These are phyloP conservation scores for Fraxinus nigra DNA, from an alignment of 305 asterid species.

Conservation along the genomic window DNA sequence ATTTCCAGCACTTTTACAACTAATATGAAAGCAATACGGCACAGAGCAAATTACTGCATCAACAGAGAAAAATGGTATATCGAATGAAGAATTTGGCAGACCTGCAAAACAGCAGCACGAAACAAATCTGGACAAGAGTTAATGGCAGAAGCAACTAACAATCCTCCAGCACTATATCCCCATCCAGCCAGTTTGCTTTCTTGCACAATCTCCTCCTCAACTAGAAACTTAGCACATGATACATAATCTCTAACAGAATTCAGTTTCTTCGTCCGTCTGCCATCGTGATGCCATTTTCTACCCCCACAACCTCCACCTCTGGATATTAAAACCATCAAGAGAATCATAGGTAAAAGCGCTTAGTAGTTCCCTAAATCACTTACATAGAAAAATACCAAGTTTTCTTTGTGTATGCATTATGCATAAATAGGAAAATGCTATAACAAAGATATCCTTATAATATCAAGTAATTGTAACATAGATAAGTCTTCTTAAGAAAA, in stretches of 20 bases:
- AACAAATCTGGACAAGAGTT: slow-evolving; percentile 70
- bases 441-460: neutral
- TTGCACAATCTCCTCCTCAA: slow-evolving; percentile 63
- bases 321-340: slow-evolving; percentile 32
- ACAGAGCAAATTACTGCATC: neutral
- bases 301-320: slow-evolving; percentile 97
- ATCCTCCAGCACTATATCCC: slow-evolving; percentile 98
- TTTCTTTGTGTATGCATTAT: neutral
- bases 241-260: slow-evolving; percentile 73
- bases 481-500: neutral
- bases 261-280: slow-evolving; percentile 62
- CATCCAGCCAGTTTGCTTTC: slow-evolving; percentile 86
- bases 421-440: neutral
- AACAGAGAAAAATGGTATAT: neutral
- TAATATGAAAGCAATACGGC: neutral
- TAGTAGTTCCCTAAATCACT: neutral
- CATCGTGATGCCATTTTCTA: slow-evolving; percentile 75
- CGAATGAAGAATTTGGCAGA: slow-evolving; percentile 16
- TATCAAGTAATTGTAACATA: neutral
- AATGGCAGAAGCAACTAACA: slow-evolving; percentile 88
- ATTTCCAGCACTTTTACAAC: slow-evolving; percentile 1
- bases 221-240: slow-evolving; percentile 79
- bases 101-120: slow-evolving; percentile 91
- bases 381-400: neutral
- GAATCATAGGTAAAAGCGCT: slow-evolving; percentile 15